A percentile compares a stretch with the other conserved stretches of the same genome.
phyloP scores from a whole-genome alignment of 192 early-diverging fungal genomes.

The Podochytrium sp. region DNA sequence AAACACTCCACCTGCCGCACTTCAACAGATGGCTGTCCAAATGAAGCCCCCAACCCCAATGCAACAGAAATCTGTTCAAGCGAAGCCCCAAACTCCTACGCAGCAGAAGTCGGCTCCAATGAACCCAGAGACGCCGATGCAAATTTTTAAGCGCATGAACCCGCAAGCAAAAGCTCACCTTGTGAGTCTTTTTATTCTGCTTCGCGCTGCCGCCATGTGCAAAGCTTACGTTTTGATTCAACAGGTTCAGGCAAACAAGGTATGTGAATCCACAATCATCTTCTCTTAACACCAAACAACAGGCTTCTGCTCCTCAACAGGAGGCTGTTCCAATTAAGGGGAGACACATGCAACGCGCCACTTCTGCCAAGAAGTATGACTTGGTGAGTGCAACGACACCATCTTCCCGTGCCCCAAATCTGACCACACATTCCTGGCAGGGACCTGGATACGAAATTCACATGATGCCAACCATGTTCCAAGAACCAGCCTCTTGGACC shows the following conservation, averaged over 20 bases:
- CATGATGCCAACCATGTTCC: conserved; percentile 9
- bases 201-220: too few relatives aligned
- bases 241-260: too few relatives aligned
- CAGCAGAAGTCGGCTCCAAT: too few relatives aligned
- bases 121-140: too few relatives aligned
- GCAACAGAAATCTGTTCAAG: neutral
- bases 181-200: too few relatives aligned
- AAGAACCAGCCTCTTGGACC: neutral
- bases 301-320: too few relatives aligned
- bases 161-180: too few relatives aligned
- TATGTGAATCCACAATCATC: too few relatives aligned
- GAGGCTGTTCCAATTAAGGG: too few relatives aligned
- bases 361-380: neutral
- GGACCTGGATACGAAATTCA: conserved; percentile 1
- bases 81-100: neutral
- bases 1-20: neutral
- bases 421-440: neutral
- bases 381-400: neutral
- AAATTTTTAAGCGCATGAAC: too few relatives aligned
- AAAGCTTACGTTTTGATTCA: too few relatives aligned
- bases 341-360: neutral
- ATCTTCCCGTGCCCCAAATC: neutral
- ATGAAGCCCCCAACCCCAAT: neutral
- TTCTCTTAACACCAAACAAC: too few relatives aligned
- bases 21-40: neutral